phyloP scores from a whole-genome alignment of 148 eudicot genomes.

The Vaccinium myrtillus region DNA sequence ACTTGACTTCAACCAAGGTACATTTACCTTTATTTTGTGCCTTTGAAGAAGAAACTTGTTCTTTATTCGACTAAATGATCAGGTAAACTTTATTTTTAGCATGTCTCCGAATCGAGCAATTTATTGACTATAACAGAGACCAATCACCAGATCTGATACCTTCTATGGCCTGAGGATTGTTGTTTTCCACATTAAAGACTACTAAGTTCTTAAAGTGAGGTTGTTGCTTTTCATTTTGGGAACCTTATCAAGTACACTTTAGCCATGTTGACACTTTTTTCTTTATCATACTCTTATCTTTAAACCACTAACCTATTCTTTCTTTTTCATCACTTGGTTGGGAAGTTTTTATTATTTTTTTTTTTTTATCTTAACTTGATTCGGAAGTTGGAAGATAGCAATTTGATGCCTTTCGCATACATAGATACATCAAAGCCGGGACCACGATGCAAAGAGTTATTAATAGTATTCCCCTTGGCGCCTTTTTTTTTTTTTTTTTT shows the following conservation, averaged over 20 bases:
- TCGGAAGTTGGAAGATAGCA: background rate
- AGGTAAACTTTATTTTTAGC: background rate
- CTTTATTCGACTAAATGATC: background rate
- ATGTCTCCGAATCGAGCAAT: background rate
- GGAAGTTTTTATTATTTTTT: background rate
- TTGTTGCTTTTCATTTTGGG: constrained; percentile 1
- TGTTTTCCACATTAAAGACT: background rate
- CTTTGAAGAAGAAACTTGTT: background rate
- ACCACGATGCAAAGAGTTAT: background rate
- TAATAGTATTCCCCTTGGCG: too few relatives aligned
- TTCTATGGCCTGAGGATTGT: background rate
- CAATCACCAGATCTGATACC: background rate
- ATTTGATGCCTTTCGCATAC: constrained; percentile 5
- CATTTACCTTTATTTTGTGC: constrained; percentile 13
- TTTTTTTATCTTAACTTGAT: background rate
- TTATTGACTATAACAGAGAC: background rate
- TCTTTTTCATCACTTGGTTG: constrained; percentile 14
- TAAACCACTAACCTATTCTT: background rate
- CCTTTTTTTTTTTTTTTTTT: too few relatives aligned
- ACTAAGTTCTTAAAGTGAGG: constrained; percentile 8
- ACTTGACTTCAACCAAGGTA: constrained; percentile 4
- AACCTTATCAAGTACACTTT: constrained; percentile 18
- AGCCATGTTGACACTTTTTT: background rate
- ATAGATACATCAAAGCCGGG: background rate
- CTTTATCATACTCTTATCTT: constrained; percentile 1